Base-by-base conservation (phyloP, 352 stramenopile genomes). In the Sclerospora graminicola region DNA sequence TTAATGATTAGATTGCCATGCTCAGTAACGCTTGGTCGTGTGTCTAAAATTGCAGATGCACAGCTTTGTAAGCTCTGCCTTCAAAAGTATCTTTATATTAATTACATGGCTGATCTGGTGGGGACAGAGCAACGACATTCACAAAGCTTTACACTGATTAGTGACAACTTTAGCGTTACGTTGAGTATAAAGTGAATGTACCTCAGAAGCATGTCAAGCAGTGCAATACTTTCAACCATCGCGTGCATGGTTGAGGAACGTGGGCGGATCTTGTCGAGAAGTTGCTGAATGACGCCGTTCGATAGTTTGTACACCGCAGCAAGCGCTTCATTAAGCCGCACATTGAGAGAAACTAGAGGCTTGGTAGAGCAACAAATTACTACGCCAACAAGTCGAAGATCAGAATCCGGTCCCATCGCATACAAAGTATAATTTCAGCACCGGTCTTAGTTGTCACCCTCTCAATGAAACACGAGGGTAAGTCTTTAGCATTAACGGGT, bases 131-230 rank as follows among this genome's bases (percentile, higher is more conserved):
- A 18, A 93, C 82, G 16, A 95, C 63, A 31, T 95, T 89, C 13
- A 85, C 79, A 46, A 97, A 95, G 32, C 85, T 93, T 21, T 3
- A 45, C 21, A 5, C 18, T 2, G 19, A 43, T 13, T 51, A 48
- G n/a, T 24, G 13, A 3, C 10, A 16, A 36, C 1, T 14, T 23
- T 26, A 44, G 15, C 14, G 27, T 15, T 8, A 27, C 34, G 8
- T 8, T 51, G 18, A 40, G 31, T 21, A 9, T 31, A 37, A 10
- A 7, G 44, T 21, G 10, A 14, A 6, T 15, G 1, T 51, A 91
- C 82, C 82, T 91, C 16, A 95, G 58, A 8, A 96, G 62, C 82
- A 97, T 95, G 38, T 97, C 89, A 15, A 97, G 60, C 18, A 96
- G 47, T n/a, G 85, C 80, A 7, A 95, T 61, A 39, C 78, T 88